Evolutionary conservation across 768 basidiomycete genomes (phyloP), one percentile per base, ranked within the genome.

Genomic region (Calocybe gangraenosa): DNA sequence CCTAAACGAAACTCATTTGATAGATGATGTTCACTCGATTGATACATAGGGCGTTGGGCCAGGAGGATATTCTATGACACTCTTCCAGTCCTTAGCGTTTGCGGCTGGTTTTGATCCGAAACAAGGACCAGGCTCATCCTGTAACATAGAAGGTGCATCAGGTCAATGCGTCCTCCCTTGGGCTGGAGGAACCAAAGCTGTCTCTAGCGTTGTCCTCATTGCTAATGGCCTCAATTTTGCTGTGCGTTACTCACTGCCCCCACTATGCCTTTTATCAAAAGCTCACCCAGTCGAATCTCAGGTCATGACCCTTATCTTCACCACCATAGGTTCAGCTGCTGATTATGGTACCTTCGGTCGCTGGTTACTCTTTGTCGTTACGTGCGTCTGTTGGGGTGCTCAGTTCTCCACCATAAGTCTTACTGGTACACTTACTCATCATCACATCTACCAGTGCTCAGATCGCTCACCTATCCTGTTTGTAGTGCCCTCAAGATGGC

Each of bases 291-390:
- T 15, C 23, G 35, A 21, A 23, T 14, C 18, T 2, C 38, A 83
- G 81, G 67, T 87, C 14, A 89, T 91, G 87, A 89, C 89, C 0
- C 50, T 75, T 23, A 78, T 91, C 37, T 89, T 92, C 65, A 92
- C 88, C 2, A 88, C 86, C 0, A 79, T 92, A 33, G 81, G 82
- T 22, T 81, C 80, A 17, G 80, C 81, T 3, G 84, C 83, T 0
- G 85, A 88, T 57, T 88, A 86, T 51, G 83, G 84, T 3, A 73
- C 65, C 3, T 88, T 91, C 54, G 87, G 87, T 15, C 78, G 84
- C 11, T 91, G 87, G 86, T 61, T 91, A 7, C 68, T 92, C n/a
- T 65, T 90, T 18, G 71, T 71, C 14, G 61, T 84, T 8, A 92
- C 89, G 0, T 63, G 80, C 35, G 69, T 91, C 28, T 90, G 86